Percentiles rank a stretch among this genome's conserved stretches.
Evolutionary conservation across 1,139 yeast species (phyloP).

Genomic region (Yarrowia galli): DNA sequence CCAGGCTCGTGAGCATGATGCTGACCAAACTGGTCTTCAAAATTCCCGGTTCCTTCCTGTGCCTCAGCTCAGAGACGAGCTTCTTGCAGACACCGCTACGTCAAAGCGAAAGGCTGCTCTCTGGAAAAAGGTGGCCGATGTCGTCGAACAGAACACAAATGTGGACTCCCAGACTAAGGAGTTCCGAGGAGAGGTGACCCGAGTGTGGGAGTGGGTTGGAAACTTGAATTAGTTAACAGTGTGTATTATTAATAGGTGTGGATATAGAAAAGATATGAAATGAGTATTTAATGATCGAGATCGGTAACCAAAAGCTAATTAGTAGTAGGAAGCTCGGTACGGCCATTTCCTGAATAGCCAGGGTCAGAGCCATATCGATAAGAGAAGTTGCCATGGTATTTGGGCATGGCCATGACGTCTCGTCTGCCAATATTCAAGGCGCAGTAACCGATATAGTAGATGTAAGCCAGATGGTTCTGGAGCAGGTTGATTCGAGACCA

Average conservation of each 20-base stretch:
- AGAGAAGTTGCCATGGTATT: conserved; percentile 8
- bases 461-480: conserved; percentile 21
- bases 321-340: not conserved
- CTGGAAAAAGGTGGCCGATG: conserved; percentile 68
- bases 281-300: not conserved
- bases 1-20: conserved; percentile 52
- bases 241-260: conserved; percentile 19
- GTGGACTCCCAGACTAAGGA: conserved; percentile 69
- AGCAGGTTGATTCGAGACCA: conserved; percentile 18
- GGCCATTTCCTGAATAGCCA: not conserved
- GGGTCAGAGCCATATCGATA: not conserved
- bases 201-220: conserved; percentile 90
- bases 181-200: conserved; percentile 83
- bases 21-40: conserved; percentile 50
- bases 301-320: not conserved
- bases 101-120: conserved; percentile 57
- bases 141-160: conserved; percentile 71
- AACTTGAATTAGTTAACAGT: conserved; percentile 22
- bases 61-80: conserved; percentile 77
- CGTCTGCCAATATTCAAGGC: conserved; percentile 9
- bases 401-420: conserved; percentile 15
- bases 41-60: conserved; percentile 66
- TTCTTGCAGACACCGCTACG: conserved; percentile 57
- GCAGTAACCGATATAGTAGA: conserved; percentile 18
- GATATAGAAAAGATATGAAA: not conserved